phyloP scores from a whole-genome alignment of 805 yeast genomes.

The Wickerhamomyces chaumierensis region DNA sequence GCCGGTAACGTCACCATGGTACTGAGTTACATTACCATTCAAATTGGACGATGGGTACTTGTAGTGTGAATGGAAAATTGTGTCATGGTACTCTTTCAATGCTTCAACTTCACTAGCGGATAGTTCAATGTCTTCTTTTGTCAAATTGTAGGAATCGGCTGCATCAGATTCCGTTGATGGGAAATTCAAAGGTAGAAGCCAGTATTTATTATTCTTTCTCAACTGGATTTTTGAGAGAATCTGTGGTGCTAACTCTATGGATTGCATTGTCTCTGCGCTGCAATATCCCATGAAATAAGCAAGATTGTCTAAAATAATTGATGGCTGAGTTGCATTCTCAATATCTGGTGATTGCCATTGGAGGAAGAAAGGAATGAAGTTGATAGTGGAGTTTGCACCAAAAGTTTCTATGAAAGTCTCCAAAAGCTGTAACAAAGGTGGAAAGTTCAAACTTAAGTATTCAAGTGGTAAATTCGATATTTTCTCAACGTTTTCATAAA shows the following conservation, averaged over 20 bases:
- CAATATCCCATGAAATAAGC: conserved; percentile 9
- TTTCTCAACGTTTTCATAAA: conserved; percentile 14
- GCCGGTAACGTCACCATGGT: neutral
- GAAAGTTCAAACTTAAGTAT: too few relatives aligned
- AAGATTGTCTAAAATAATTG: conserved; percentile 12
- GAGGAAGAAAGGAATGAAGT: conserved; percentile 33
- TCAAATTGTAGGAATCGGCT: conserved; percentile 4
- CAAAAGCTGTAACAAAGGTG: conserved; percentile 2
- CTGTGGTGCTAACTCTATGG: conserved; percentile 6
- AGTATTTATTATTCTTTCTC: conserved; percentile 8
- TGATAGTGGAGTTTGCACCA: conserved; percentile 36
- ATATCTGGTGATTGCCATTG: conserved; percentile 26
- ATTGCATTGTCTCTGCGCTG: conserved; percentile 5
- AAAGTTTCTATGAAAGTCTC: conserved; percentile 20
- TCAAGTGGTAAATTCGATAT: conserved; percentile 1
- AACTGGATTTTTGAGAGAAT: conserved; percentile 12
- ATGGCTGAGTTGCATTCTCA: neutral
- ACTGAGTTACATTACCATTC: neutral
- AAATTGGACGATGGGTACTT: conserved; percentile 6
- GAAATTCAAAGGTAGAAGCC: conserved; percentile 9
- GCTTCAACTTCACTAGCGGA: conserved; percentile 1
- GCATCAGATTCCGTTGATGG: conserved; percentile 8
- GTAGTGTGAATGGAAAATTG: conserved; percentile 13
- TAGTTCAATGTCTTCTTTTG: conserved; percentile 4
- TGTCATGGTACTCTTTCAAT: conserved; percentile 8